Percentiles rank a stretch among this genome's conserved stretches.
Conservation (phyloP, 768 basidiomycete species). For the Lentinula raphanica region DNA sequence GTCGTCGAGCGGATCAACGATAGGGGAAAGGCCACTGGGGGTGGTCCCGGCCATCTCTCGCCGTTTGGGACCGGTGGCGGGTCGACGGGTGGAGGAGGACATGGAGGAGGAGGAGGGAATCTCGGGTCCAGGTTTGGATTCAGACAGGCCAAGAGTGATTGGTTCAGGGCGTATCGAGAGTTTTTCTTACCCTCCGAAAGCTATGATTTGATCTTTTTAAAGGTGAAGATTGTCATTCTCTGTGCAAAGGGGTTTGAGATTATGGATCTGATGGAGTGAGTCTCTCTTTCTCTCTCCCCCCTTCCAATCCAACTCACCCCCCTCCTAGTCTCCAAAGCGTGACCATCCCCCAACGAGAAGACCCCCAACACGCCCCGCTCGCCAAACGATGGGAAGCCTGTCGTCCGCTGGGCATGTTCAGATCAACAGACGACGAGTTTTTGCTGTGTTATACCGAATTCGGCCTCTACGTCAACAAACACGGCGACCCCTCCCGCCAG, state of each 20-base stretch:
- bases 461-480: constrained; percentile 86
- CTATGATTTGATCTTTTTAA: constrained; percentile 86
- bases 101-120: too few species aligned
- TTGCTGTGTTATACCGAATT: constrained; percentile 93
- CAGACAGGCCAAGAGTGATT: constrained; percentile 78
- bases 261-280: constrained; percentile 91
- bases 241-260: constrained; percentile 96
- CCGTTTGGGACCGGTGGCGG: too few species aligned
- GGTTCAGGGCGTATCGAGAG: constrained; percentile 94
- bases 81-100: too few species aligned
- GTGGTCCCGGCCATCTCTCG: too few species aligned
- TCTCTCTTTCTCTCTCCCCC: too few species aligned
- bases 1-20: constrained; percentile 88
- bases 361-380: constrained; percentile 56
- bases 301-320: not conserved
- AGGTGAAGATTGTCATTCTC: constrained; percentile 88
- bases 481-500: constrained; percentile 74
- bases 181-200: constrained; percentile 93
- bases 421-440: constrained; percentile 88
- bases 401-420: constrained; percentile 90
- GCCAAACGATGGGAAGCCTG: constrained; percentile 85
- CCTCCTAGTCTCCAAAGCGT: constrained; percentile 71
- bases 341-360: constrained; percentile 81
- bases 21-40: constrained; percentile 64
- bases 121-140: constrained; percentile 62